These are phyloP conservation scores for Kuraishia borneana DNA, from an alignment of 805 yeast genomes.

Conservation along the genomic window DNA sequence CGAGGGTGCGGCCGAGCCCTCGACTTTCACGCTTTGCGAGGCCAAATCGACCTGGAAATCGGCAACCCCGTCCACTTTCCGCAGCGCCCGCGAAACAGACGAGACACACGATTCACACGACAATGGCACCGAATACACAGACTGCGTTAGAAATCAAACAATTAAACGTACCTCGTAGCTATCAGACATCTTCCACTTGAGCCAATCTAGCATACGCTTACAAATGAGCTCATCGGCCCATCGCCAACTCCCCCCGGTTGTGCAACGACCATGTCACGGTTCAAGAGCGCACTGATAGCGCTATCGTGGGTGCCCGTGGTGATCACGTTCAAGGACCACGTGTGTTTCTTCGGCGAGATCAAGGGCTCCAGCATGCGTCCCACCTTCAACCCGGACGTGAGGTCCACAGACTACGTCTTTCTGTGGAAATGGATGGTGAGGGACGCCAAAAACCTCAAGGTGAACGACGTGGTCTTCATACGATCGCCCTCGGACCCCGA, in stretches of 20 bases:
- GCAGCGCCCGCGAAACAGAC: slow-evolving; percentile 43
- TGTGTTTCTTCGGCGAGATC: slow-evolving; percentile 61
- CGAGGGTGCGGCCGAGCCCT: slow-evolving; percentile 71
- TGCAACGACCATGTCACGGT: neutral
- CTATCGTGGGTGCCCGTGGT: slow-evolving; percentile 71
- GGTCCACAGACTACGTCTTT: slow-evolving; percentile 48
- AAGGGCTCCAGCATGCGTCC: slow-evolving; percentile 87
- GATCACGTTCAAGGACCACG: slow-evolving; percentile 57
- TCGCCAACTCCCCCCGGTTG: neutral
- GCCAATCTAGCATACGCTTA: neutral
- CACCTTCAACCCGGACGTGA: slow-evolving; percentile 58
- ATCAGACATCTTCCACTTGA: slow-evolving; percentile 1
- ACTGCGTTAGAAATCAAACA: slow-evolving; percentile 17
- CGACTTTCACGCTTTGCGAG: slow-evolving; percentile 52
- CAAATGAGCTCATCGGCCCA: neutral
- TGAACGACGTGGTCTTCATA: slow-evolving; percentile 68
- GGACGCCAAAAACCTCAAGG: slow-evolving; percentile 30
- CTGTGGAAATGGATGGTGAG: slow-evolving; percentile 55
- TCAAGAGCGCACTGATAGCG: neutral
- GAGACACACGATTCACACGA: slow-evolving; percentile 66
- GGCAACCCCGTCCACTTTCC: slow-evolving; percentile 36
- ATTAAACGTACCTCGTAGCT: neutral
- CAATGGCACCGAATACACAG: slow-evolving; percentile 81
- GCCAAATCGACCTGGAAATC: slow-evolving; percentile 44
- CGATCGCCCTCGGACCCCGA: slow-evolving; percentile 77